Evolutionary conservation across 306 rosid genomes (phyloP), one percentile per base, ranked within the genome.

Genomic region (Echinosophora koreensis): DNA sequence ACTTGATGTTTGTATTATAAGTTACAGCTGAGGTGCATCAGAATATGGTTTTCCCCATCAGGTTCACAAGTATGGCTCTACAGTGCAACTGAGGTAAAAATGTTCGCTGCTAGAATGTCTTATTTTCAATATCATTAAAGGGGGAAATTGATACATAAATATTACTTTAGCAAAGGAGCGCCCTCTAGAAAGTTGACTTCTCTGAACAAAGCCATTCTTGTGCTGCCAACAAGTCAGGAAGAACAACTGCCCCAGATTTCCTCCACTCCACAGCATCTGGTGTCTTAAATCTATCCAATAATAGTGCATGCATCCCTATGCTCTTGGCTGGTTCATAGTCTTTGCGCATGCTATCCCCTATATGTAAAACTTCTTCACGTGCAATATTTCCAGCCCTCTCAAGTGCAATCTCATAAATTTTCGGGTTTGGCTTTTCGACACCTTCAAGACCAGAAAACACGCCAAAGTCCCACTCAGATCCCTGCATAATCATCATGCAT

Each of bases 391-490:
- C 97, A 32, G 94, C 96, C 77, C 89, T 89, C 83, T 86, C 88
- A 8, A 95, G 92, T 1, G 94, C 97, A 72, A 95, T 81, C 90
- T 95, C 83, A 15, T 90, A 92, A 63, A 95, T 89, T 66, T 81
- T 90, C 0, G 96, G 92, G 77, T 92, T 79, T 30, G 99, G 97
- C 85, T 92, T 95, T 90, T 95, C 97, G 7, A 95, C 79, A 4
- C 99, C 99, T 76, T 88, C 99, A 0, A 95, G 84, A 67, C 99
- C 99, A 41, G 97, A 95, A 83, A 95, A 95, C 60, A 95, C 96
- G 4, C 97, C 97, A 16, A 95, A 95, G 88, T 95, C 97, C 97
- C 99, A 95, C 71, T 92, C 97, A 39, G 90, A 84, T 86, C 96
- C 97, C 99, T 95, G 93, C 81, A 80, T 30, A 30, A 30, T 38